phyloP scores from a whole-genome alignment of 371 early-diverging fungal genomes.

The Sporodiniella umbellata region DNA sequence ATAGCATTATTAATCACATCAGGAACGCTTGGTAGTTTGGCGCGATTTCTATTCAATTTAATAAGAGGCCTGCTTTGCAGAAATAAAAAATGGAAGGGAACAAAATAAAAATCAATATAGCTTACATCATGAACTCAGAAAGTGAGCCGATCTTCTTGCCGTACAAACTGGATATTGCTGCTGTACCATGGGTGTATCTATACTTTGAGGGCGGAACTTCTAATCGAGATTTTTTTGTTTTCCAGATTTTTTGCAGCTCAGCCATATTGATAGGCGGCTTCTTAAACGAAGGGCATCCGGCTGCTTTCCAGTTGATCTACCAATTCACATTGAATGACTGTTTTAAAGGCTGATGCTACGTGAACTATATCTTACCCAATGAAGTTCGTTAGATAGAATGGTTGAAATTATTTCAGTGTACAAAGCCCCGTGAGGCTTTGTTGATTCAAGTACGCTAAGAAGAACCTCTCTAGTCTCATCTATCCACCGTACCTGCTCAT shows the following conservation, averaged over 20 bases:
- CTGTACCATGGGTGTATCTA: slow-evolving; percentile 33
- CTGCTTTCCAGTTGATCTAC: slow-evolving; percentile 47
- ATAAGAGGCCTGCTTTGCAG: neutral
- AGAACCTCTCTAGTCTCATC: slow-evolving; percentile 15
- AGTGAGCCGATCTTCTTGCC: slow-evolving; percentile 17
- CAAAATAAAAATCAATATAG: no score
- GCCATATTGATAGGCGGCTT: slow-evolving; percentile 27
- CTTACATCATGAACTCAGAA: slow-evolving; percentile 31
- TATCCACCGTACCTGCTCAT: slow-evolving; percentile 42
- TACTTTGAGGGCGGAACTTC: slow-evolving; percentile 22
- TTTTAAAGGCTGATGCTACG: no score
- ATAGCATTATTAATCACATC: slow-evolving; percentile 27
- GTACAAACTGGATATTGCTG: slow-evolving; percentile 33
- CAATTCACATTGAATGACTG: neutral
- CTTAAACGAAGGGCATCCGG: slow-evolving; percentile 48
- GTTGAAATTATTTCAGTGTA: slow-evolving; percentile 42
- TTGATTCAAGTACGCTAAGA: slow-evolving; percentile 22
- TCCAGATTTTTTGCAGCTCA: slow-evolving; percentile 17
- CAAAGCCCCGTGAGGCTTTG: slow-evolving; percentile 43
- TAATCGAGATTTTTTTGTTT: slow-evolving; percentile 20
- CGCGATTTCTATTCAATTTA: slow-evolving; percentile 18
- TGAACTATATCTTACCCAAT: slow-evolving; percentile 46
- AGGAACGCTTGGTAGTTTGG: slow-evolving; percentile 20
- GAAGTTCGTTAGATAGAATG: slow-evolving; percentile 36
- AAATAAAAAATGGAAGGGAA: no score